phyloP scores from a whole-genome alignment of 1,139 yeast species.

The Candida tunisiensis region DNA sequence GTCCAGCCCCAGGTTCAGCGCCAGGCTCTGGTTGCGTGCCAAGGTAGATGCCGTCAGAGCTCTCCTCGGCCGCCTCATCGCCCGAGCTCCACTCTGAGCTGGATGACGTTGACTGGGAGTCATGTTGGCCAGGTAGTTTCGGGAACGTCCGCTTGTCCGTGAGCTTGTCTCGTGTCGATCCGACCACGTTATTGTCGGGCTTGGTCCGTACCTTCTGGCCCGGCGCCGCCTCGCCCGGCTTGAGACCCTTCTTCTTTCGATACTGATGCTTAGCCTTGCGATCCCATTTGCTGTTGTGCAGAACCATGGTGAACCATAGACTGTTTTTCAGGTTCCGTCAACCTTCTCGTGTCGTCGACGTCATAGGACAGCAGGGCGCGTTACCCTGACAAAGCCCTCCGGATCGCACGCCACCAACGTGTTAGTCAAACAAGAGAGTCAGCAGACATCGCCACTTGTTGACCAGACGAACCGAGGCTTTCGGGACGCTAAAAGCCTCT shows the following conservation, averaged over 20 bases:
- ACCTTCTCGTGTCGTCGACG: not conserved
- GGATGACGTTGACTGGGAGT: too few relatives aligned
- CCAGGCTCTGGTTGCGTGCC: too few relatives aligned
- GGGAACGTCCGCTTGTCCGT: too few relatives aligned
- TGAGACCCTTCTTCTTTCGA: slow-evolving; percentile 14
- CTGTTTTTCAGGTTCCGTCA: not conserved
- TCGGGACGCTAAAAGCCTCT: slow-evolving; percentile 1
- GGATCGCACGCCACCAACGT: slow-evolving; percentile 1
- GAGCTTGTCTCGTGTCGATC: too few relatives aligned
- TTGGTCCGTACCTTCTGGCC: too few relatives aligned
- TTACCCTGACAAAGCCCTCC: not conserved
- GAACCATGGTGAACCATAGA: slow-evolving; percentile 10
- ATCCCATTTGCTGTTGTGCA: slow-evolving; percentile 21
- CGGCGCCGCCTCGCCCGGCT: not conserved
- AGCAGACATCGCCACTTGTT: not conserved
- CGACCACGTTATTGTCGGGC: too few relatives aligned
- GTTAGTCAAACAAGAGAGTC: not conserved
- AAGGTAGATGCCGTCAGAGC: too few relatives aligned
- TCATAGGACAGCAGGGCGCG: not conserved
- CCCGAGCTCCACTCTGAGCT: too few relatives aligned
- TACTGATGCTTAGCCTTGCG: slow-evolving; percentile 14
- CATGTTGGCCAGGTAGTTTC: too few relatives aligned
- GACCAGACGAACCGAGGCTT: not conserved
- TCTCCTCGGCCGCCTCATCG: too few relatives aligned
- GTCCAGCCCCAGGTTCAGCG: too few relatives aligned